Conservation (phyloP, 192 early-diverging fungal species). For the Phycomyces blakesleeanus region DNA sequence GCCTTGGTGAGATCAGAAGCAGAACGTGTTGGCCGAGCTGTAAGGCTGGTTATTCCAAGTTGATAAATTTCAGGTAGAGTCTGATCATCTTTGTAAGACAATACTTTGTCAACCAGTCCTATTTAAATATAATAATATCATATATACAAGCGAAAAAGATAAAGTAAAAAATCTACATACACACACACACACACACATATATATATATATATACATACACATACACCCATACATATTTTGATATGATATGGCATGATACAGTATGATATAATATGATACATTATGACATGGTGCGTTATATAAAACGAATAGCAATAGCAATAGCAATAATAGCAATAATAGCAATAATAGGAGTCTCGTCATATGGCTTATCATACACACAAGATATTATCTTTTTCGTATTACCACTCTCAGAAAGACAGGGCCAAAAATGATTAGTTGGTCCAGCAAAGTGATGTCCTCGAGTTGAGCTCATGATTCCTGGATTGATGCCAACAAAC, state of each 20-base stretch:
- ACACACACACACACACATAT: no score
- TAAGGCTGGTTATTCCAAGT: slow-evolving; percentile 66
- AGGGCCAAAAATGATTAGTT: slow-evolving; percentile 72
- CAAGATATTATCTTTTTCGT: no score
- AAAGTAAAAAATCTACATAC: no score
- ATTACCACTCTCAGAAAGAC: slow-evolving; percentile 56
- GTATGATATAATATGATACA: no score
- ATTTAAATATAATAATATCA: no score
- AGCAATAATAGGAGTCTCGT: background rate
- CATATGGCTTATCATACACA: background rate
- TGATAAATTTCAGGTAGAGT: slow-evolving; percentile 42
- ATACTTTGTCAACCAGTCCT: slow-evolving; percentile 42
- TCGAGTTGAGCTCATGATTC: slow-evolving; percentile 50
- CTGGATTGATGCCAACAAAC: slow-evolving; percentile 77
- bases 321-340: no score
- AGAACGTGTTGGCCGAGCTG: slow-evolving; percentile 54
- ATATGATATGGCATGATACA: no score
- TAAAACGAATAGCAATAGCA: background rate
- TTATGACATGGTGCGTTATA: slow-evolving; percentile 1
- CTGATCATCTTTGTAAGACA: slow-evolving; percentile 52
- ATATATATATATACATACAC: no score
- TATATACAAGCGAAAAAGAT: no score
- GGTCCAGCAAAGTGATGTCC: slow-evolving; percentile 70
- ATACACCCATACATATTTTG: no score
- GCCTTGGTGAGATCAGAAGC: slow-evolving; percentile 51